A percentile compares a stretch with the other conserved stretches of the same genome.
Evolutionary conservation across 768 basidiomycete species (phyloP).

Genomic region (Pleurotus platypus): DNA sequence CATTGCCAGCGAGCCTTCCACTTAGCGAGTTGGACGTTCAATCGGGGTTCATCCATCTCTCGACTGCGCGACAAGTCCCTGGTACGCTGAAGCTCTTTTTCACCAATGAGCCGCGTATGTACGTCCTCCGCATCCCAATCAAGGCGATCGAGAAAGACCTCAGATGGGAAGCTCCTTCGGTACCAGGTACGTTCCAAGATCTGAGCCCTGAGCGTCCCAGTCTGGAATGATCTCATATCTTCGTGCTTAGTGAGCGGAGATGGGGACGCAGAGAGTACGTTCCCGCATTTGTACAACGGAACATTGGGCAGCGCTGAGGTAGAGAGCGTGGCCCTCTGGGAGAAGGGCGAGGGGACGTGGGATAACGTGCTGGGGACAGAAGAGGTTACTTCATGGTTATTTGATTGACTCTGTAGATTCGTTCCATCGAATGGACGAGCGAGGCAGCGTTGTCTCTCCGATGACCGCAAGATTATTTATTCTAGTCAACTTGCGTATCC

Average conservation of each 20-base stretch:
- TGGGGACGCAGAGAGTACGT: neutral
- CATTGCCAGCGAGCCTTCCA: constrained; percentile 30
- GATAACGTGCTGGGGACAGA: neutral
- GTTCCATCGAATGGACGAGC: too few relatives aligned
- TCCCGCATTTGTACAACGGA: constrained; percentile 8
- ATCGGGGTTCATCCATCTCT: constrained; percentile 47
- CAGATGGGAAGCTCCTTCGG: neutral
- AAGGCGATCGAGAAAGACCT: neutral
- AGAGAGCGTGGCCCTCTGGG: constrained; percentile 1
- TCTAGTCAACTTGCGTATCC: too few relatives aligned
- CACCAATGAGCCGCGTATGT: constrained; percentile 8
- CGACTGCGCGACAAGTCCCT: constrained; percentile 32
- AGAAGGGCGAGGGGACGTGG: constrained; percentile 1
- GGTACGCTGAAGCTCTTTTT: constrained; percentile 37
- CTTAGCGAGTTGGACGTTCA: constrained; percentile 33
- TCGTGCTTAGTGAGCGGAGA: neutral
- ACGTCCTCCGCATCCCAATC: neutral
- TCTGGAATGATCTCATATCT: too few relatives aligned
- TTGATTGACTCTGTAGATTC: neutral
- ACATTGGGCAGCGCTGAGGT: constrained; percentile 5
- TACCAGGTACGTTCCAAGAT: neutral
- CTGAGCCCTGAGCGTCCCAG: neutral
- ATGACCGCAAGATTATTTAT: too few relatives aligned
- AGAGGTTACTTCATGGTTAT: neutral
- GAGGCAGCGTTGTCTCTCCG: too few relatives aligned